Evolutionary conservation across 805 yeast genomes (phyloP).

Genomic region (Zygosaccharomyces pseudorouxii): DNA sequence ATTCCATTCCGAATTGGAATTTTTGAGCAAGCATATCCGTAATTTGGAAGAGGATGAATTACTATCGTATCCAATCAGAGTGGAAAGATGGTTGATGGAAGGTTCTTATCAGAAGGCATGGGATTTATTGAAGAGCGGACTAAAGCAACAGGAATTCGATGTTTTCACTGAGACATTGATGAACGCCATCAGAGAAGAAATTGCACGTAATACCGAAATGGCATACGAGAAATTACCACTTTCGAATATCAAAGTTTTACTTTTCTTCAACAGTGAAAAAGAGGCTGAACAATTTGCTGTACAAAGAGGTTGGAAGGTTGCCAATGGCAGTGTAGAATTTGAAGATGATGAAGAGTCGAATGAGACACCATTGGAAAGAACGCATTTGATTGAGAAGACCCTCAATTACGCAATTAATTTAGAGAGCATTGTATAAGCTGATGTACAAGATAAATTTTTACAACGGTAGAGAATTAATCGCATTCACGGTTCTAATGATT

Average conservation of each 20-base stretch:
- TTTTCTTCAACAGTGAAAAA: constrained; percentile 61
- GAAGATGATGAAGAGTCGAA: constrained; percentile 34
- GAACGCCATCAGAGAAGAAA: constrained; percentile 77
- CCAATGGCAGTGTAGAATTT: constrained; percentile 48
- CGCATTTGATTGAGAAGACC: constrained; percentile 59
- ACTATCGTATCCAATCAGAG: constrained; percentile 76
- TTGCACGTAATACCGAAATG: constrained; percentile 75
- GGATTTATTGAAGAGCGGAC: constrained; percentile 50
- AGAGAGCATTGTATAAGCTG: constrained; percentile 73
- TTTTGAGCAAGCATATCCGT: constrained; percentile 46
- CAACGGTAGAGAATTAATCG: neutral
- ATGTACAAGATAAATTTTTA: neutral
- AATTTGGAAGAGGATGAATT: constrained; percentile 60
- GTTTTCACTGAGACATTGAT: constrained; percentile 72
- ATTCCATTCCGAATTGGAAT: constrained; percentile 87
- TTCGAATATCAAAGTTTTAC: constrained; percentile 73
- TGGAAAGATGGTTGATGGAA: constrained; percentile 93
- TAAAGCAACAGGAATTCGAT: constrained; percentile 62
- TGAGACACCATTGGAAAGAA: constrained; percentile 9
- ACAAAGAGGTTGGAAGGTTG: constrained; percentile 55
- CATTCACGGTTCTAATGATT: neutral
- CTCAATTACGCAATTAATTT: constrained; percentile 84
- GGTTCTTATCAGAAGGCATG: constrained; percentile 93
- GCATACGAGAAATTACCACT: constrained; percentile 75
- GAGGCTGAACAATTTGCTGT: constrained; percentile 51